Percentiles rank a stretch among this genome's conserved stretches.
Conservation (phyloP, 2,329 filamentous ascomycete genomes). For the Fusarium agapanthi region DNA sequence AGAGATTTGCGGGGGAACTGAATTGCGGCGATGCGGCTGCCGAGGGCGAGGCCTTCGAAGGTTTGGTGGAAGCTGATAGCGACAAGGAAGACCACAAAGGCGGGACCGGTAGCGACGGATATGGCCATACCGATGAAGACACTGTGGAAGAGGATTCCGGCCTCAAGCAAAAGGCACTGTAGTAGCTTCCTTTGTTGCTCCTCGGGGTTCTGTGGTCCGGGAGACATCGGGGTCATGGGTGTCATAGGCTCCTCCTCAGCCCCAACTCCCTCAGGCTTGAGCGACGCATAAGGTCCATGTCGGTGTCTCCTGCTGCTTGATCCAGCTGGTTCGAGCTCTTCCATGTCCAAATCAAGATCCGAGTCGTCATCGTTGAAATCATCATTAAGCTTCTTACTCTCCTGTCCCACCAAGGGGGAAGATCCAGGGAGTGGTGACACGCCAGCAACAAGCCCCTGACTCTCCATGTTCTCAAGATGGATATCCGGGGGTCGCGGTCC, state of each 20-base stretch:
- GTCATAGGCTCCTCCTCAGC: conserved; percentile 43
- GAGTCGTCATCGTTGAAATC: conserved; percentile 58
- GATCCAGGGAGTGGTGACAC: conserved; percentile 67
- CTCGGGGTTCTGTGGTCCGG: conserved; percentile 55
- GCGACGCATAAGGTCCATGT: conserved; percentile 45
- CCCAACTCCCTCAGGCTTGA: conserved; percentile 42
- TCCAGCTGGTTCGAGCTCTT: conserved; percentile 63
- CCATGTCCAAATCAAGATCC: conserved; percentile 67
- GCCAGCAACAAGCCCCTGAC: conserved; percentile 65
- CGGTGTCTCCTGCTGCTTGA: conserved; percentile 35
- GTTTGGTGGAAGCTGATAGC: conserved; percentile 88
- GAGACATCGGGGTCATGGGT: conserved; percentile 35
- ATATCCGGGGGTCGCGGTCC: conserved; percentile 59
- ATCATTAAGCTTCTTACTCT: conserved; percentile 43
- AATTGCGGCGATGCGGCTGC: conserved; percentile 84
- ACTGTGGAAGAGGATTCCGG: conserved; percentile 85
- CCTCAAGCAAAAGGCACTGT: conserved; percentile 82
- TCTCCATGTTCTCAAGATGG: conserved; percentile 60
- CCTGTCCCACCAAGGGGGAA: conserved; percentile 50
- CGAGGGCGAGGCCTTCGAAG: conserved; percentile 87
- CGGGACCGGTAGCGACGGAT: conserved; percentile 80
- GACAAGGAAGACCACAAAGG: conserved; percentile 81
- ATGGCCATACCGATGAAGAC: conserved; percentile 90
- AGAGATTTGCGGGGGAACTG: conserved; percentile 77
- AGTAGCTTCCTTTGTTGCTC: conserved; percentile 73